Base-by-base conservation (phyloP, 108 stramenopile species). In the Conticribra guillardii region DNA sequence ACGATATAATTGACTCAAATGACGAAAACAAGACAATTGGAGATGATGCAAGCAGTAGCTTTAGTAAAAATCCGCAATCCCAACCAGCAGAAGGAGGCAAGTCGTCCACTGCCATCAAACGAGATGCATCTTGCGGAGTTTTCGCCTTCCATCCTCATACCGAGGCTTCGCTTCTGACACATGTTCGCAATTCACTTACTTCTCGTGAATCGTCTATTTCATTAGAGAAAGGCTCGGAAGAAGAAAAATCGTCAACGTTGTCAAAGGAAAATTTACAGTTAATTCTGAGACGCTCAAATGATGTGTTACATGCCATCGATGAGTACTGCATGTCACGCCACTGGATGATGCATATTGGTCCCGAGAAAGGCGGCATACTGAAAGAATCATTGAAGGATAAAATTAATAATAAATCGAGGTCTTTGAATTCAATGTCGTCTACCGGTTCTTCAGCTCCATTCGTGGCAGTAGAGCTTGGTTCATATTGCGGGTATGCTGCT, bases 321-420 rank as follows among this genome's bases (percentile, higher is more conserved):
- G 54, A 71, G 19, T 96, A 86, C 72, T 94, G 92, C 73, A 50
- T 73, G 19, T 41, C 61, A 2, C 54, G 92, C 22, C 93, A 96
- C 71, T 96, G 96, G 96, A 94, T 94, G 96, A 96, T 96, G 96
- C 89, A 94, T 63, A 67, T 94, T 21, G 96, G 96, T 18, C 80
- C 85, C 15, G 79, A 90, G 54, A 96, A 96, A 73, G 89, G 85
- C n/a, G 51, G 31, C 0, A 64, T 87, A 28, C 22, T 96, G 5
- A 21, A 60, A 7, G 5, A 29, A 0, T 81, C 74, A 17, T 41
- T 94, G 24, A 49, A 27, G 23, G 62, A 45, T n/a, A n/a, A n/a
- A n/a, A n/a, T n/a, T n/a, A n/a, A n/a, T n/a, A n/a, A n/a, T n/a
- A n/a, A n/a, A n/a, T n/a, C n/a, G n/a, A n/a, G n/a, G 3, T 22